Base-by-base conservation (phyloP, 2,329 filamentous ascomycete species). In the Ceratocystis smalleyi region DNA sequence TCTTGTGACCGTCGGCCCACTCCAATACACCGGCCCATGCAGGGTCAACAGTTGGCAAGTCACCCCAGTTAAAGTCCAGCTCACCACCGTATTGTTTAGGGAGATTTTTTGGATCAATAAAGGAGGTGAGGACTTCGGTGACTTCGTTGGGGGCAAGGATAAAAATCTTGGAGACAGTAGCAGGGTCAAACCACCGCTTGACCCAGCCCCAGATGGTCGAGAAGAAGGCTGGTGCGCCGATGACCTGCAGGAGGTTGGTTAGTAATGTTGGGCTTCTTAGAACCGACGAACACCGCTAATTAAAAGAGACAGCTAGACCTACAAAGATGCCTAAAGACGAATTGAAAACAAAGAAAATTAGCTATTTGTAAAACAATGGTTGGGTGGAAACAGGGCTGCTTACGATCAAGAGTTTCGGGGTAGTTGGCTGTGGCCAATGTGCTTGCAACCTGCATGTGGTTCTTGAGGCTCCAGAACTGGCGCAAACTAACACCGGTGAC, bases 101-200 rank as follows among this genome's bases (percentile, higher is more conserved):
- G 67, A 97, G 91, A 74, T 92, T 89, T 63, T 82, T 79, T 0
- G 83, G 79, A 63, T 95, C 87, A 72, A 97, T 90, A 75, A 92
- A 96, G 64, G 83, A 79, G 68, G 85, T 82, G 30, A 97, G 82
- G 1, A 89, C 92, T 17, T 86, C 77, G 69, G 85, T 82, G 63
- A 95, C 86, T 74, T 95, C 89, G 64, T 82, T 72, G 7, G 83
- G 78, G 59, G 80, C 80, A 64, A 97, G 83, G 70, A 97, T 94
- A 74, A 95, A 96, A 73, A 97, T 96, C 77, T 97, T 97, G 70
- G 89, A 94, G 2, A 91, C 89, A 43, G 92, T 96, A 67, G 91
- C 90, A 5, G 91, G 91, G 76, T 91, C 88, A 71, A 96, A 96
- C 91, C 91, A 96, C 71, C 88, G 86, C 79, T 95, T 95, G 75